Base-by-base conservation (phyloP, 2,329 filamentous ascomycete species). In the Penicillium thymicola region DNA sequence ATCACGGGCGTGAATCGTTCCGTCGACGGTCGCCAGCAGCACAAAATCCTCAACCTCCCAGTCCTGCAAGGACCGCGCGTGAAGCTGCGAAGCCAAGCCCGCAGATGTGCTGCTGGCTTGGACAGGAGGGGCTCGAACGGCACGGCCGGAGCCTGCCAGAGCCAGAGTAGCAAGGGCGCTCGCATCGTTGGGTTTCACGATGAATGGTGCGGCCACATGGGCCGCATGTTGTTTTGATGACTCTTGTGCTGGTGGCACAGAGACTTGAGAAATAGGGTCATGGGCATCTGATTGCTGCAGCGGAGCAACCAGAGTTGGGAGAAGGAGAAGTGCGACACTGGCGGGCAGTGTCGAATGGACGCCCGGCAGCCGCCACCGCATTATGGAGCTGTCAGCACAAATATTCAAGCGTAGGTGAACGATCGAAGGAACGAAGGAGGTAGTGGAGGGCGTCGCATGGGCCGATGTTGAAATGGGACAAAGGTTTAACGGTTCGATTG, bases 21-120 rank as follows among this genome's bases (percentile, higher is more conserved):
- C 94, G 82, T 97, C 92, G 85, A 97, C 90, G 85, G 94, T 97
- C 90, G 94, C 93, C 89, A 99, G 83, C 82, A 99, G 90, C 80
- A 97, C 90, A 85, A 97, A 96, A 82, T 97, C 92, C 90, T 97
- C 93, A 80, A 97, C 92, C 89, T 97, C 91, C 93, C 93, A 97
- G 81, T 97, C 93, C 85, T 92, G 89, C 85, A 97, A 83, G 83
- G 89, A 95, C 86, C 93, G 92, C 92, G 92, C 93, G 89, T 83
- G 82, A 75, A 90, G 88, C 88, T 88, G 89, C 89, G 89, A 87
- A 81, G 88, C 84, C 76, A 89, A 81, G 69, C 86, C 86, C 75
- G 82, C 81, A 75, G 82, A 80, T 55, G 78, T 76, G 72, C 82
- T 83, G 78, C 83, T 84, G 74, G 81, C 79, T 79, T 85, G 85